A percentile compares a stretch with the other conserved stretches of the same genome.
phyloP scores from a whole-genome alignment of 2,329 filamentous ascomycete species.

The Eurotiales sp. region DNA sequence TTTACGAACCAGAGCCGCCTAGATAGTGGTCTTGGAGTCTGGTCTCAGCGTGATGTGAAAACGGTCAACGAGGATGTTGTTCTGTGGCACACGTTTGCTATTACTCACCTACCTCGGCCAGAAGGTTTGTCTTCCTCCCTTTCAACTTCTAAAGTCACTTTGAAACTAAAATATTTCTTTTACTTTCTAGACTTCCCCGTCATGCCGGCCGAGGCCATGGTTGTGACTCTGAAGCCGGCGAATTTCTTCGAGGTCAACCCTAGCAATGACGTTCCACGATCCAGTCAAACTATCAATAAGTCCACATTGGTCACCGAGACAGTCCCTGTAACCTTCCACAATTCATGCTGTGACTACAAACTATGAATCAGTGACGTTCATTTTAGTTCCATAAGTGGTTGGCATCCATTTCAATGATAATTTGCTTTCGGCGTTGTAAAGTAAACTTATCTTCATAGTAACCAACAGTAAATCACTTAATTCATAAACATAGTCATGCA shows the following conservation, averaged over 20 bases:
- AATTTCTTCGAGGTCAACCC: constrained; percentile 52
- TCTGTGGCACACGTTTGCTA: too few relatives aligned
- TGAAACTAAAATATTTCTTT: neutral
- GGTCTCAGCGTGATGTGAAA: too few relatives aligned
- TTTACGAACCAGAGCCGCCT: constrained; percentile 41
- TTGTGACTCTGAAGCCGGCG: constrained; percentile 44
- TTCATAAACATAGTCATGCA: neutral
- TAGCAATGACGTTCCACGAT: constrained; percentile 45
- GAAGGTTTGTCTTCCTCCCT: neutral
- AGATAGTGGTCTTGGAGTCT: too few relatives aligned
- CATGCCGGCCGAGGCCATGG: constrained; percentile 47
- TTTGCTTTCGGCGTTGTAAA: too few relatives aligned
- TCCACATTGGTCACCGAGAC: neutral
- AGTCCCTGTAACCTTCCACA: neutral
- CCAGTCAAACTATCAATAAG: constrained; percentile 7
- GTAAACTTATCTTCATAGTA: too few relatives aligned
- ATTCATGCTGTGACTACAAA: neutral
- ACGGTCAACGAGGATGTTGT: too few relatives aligned
- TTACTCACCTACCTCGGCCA: neutral
- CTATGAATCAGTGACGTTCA: neutral
- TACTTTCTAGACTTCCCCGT: neutral
- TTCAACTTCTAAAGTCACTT: neutral
- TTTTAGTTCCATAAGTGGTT: neutral
- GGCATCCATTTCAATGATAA: neutral
- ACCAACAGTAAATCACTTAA: neutral